Evolutionary conservation across 495 filamentous ascomycete species (phyloP), one percentile per base, ranked within the genome.

Genomic region (Neurospora intermedia): DNA sequence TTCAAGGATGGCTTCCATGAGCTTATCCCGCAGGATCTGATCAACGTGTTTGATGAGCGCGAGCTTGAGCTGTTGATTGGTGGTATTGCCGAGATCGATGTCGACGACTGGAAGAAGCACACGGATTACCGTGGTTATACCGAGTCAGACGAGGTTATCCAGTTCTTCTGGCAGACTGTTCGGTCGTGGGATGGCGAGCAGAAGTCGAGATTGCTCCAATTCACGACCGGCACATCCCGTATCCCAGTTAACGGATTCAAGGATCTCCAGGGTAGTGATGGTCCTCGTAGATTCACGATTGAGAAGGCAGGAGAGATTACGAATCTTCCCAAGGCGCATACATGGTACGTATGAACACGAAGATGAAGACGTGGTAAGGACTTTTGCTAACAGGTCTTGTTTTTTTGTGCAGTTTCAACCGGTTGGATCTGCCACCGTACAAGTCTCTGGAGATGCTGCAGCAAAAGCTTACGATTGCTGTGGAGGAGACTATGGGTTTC

Each of bases 91-190:
- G 96, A 99, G 81, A 99, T 99, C 77, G 96, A 99, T 78, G 96
- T 99, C 23, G 96, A 98, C 69, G 96, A 99, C 82, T 99, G 96
- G 96, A 99, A 99, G 91, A 99, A 99, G 85, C 96, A 99, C 84
- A 99, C 96, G n/a, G 96, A 99, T 80, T 99, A 99, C 84, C 90
- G 96, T 74, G 96, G 96, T n/a, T 99, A 99, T 85, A 97, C 97
- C 46, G 96, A 99, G 83, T 90, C 89, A 70, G 96, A 98, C 81
- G 93, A 97, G 78, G 96, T 98, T 41, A 96, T 99, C 76, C 90
- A 92, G 80, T 94, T 94, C 84, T 99, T 99, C 88, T 99, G 96
- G 96, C 96, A 97, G 87, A 95, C 93, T 71, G 85, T 99, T 76
- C 90, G 95, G 76, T 92, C 87, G 75, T 98, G 96, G 96, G 96